phyloP scores from a whole-genome alignment of 1,284 basidiomycete species.

The Fistulinella cinereoalba region DNA sequence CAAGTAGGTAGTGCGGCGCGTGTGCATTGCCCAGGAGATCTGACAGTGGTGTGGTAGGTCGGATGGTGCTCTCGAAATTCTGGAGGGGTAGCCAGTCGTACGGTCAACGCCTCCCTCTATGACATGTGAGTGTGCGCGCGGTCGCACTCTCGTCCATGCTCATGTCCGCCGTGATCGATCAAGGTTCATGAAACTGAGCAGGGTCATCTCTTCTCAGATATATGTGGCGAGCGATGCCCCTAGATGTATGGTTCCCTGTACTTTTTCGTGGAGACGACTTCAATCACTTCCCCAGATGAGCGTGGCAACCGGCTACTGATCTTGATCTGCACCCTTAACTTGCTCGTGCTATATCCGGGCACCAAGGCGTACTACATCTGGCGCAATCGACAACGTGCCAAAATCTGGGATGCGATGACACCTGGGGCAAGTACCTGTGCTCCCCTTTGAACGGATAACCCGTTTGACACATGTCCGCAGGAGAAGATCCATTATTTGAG shows the following conservation, averaged over 20 bases:
- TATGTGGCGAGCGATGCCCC: conserved; percentile 49
- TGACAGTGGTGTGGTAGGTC: conserved; percentile 44
- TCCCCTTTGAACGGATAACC: too few species aligned
- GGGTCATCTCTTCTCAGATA: conserved; percentile 45
- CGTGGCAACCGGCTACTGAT: conserved; percentile 51
- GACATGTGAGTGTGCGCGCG: conserved; percentile 48
- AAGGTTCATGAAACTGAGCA: conserved; percentile 48
- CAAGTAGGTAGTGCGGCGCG: too few species aligned
- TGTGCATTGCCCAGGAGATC: too few species aligned
- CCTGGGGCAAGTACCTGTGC: conserved; percentile 42
- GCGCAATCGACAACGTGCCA: conserved; percentile 47
- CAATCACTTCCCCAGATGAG: conserved; percentile 34
- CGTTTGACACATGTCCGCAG: too few species aligned
- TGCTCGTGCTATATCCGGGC: conserved; percentile 46
- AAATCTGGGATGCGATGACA: conserved; percentile 51
- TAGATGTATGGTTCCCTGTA: conserved; percentile 35
- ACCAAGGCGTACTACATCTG: conserved; percentile 52
- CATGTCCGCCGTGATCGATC: not conserved
- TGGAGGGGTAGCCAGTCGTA: conserved; percentile 52
- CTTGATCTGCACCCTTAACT: conserved; percentile 44
- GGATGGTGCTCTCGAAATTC: conserved; percentile 57
- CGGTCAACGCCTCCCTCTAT: conserved; percentile 55
- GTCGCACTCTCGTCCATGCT: not conserved
- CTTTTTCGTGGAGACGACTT: not conserved
- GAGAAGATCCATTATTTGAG: conserved; percentile 42